Evolutionary conservation across 345 rosid species (phyloP).

Genomic region (Salix dunnii): DNA sequence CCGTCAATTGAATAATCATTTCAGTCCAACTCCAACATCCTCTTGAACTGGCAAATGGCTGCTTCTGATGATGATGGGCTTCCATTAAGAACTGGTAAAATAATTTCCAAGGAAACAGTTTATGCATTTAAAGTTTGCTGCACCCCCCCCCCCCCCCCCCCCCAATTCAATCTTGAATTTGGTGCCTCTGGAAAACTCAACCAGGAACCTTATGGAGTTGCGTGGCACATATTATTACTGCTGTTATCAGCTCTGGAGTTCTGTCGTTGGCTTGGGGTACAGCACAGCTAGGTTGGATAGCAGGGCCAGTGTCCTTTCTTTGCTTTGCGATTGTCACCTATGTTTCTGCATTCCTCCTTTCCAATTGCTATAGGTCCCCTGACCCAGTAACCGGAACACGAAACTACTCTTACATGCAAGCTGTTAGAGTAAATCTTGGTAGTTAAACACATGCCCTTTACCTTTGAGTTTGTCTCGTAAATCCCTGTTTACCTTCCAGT

Average conservation of each 20-base stretch:
- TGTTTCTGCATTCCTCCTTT: conserved; percentile 46
- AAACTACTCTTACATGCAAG: conserved; percentile 41
- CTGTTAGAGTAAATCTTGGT: conserved; percentile 47
- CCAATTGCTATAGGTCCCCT: conserved; percentile 53
- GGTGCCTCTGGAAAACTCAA: conserved; percentile 9
- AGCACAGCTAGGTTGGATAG: conserved; percentile 73
- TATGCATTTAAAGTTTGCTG: neutral
- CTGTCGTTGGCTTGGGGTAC: conserved; percentile 61
- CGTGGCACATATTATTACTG: conserved; percentile 50
- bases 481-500: neutral
- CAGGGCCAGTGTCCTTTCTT: conserved; percentile 46
- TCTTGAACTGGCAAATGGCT: conserved; percentile 19
- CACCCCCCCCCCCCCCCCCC: too few relatives aligned
- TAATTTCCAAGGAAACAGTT: neutral
- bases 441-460: neutral
- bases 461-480: neutral
- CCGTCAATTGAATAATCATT: conserved; percentile 22
- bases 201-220: conserved; percentile 56
- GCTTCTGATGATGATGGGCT: conserved; percentile 40
- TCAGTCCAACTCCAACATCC: conserved; percentile 28
- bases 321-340: conserved; percentile 49
- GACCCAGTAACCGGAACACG: conserved; percentile 42
- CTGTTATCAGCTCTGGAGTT: conserved; percentile 50
- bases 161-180: conserved; percentile 11
- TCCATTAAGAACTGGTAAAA: conserved; percentile 42